Evolutionary conservation across 2,329 filamentous ascomycete genomes (phyloP), one percentile per base, ranked within the genome.

Genomic region (Basipetospora chlamydospora): DNA sequence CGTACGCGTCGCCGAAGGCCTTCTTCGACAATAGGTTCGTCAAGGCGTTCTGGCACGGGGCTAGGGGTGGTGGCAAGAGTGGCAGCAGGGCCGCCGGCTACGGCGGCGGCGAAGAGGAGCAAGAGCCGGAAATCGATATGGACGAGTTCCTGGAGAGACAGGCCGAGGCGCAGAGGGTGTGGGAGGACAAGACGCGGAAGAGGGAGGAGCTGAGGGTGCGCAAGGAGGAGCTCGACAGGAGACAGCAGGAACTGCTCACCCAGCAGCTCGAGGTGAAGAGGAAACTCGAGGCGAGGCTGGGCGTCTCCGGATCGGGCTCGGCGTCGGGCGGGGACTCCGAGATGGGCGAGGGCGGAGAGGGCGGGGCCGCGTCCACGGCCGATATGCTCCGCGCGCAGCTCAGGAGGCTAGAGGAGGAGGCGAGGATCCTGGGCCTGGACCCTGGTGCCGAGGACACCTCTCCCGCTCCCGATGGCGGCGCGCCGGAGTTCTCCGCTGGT

Each of bases 11-110:
- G 7, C 82, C 83, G 0, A 85, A 85, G 49, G 77, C 77, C 32
- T 77, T 90, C 30, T 90, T 88, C 49, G 80, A 87, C 47, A 90
- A 88, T 46, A 67, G 83, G 9, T 90, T 90, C 46, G 83, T 90
- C 33, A 87, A 85, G 47, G 78, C 88, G 0, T 86, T 79, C 47
- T 88, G 82, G 82, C 68, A 74, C 49, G 36, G 51, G 38, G 47
- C 48, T 12, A 36, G 17, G 28, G 31, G 11, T 28, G 18, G 3
- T 28, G 37, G 6, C 18, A 39, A 26, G 40, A 26, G 18, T 20
- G 21, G 12, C 9, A 20, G n/a, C 22, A 26, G 7, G 33, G n/a
- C 22, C 8, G 22, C 8, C 28, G 43, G 42, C 2, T 45, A 45
- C 16, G 40, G 40, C n/a, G 35, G 47, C 39, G 12, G 22, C 33